Conservation (phyloP, 179 eudicot genomes). For the Monotropa hypopitys region DNA sequence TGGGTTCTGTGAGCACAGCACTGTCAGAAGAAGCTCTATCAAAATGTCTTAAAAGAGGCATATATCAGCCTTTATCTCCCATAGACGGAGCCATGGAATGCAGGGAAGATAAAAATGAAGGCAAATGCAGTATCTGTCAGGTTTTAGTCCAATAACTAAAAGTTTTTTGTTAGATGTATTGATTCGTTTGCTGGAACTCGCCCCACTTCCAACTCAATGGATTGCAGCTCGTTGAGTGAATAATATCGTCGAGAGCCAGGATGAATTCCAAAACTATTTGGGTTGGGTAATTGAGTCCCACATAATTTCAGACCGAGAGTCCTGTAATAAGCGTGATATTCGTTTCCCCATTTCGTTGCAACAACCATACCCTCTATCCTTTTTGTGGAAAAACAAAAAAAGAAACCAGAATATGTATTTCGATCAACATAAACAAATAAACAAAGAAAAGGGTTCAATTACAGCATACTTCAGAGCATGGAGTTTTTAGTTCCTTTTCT, state of each 20-base stretch:
- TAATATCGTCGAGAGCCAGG: background rate
- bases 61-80: slow-evolving; percentile 19
- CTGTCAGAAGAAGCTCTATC: slow-evolving; percentile 53
- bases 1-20: slow-evolving; percentile 84
- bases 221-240: background rate
- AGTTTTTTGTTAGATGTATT: background rate
- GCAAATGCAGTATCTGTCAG: slow-evolving; percentile 89
- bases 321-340: too few relatives aligned
- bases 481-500: background rate
- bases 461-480: background rate
- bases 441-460: too few relatives aligned
- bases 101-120: slow-evolving; percentile 32
- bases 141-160: slow-evolving; percentile 17
- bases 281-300: too few relatives aligned
- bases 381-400: too few relatives aligned
- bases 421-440: too few relatives aligned
- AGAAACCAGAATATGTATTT: too few relatives aligned
- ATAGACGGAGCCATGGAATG: slow-evolving; percentile 12
- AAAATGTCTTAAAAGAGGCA: slow-evolving; percentile 44
- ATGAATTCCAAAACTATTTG: too few relatives aligned
- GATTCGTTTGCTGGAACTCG: background rate
- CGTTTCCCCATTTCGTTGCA: too few relatives aligned
- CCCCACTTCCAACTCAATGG: background rate
- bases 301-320: too few relatives aligned
- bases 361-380: too few relatives aligned